Base-by-base conservation (phyloP, 1,139 yeast species). In the Groenewaldozyma auringiensis region DNA sequence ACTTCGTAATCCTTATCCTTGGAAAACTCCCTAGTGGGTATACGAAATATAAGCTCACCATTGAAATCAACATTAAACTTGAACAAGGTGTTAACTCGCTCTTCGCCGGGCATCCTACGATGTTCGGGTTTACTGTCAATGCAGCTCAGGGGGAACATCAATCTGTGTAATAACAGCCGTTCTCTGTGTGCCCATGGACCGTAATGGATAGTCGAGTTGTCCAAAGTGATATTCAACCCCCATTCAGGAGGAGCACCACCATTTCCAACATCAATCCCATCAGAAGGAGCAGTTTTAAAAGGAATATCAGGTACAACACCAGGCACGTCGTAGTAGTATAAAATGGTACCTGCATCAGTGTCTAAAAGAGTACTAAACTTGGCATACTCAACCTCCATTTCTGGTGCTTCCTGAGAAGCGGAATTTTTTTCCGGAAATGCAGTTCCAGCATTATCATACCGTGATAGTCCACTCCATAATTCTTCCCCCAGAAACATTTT, bases 101-200 rank as follows among this genome's bases (percentile, higher is more conserved):
- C 51, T 4, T 67, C 65, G 0, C 87, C 92, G 4, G 34, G n/a
- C 2, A 21, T 31, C 4, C 76, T 66, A 14, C 54, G 60, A 11
- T 58, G 56, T 1, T 72, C 67, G 0, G 83, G 80, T 11, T 17
- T 37, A 4, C 59, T 55, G 56, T 86, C 86, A 42, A 81, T 67
- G 29, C 84, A 78, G 4, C 79, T 62, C 0, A 75, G 62, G 0
- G 98, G 98, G 50, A 82, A 78, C 36, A 92, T 68, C 67, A 81
- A 68, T 8, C 70, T 66, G 50, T 83, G 92, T 8, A 89, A 58
- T 1, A 81, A 76, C 1, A 72, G 72, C 20, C 95, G 63, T 61
- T 92, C 95, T 40, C 89, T 76, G 50, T 89, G 95, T 0, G 96
- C 84, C 96, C 97, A 89, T 0, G 98, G 95, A 0, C 98, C 98